Base-by-base conservation (phyloP, 2,329 filamentous ascomycete species). In the Dactylonectria macrodidyma region DNA sequence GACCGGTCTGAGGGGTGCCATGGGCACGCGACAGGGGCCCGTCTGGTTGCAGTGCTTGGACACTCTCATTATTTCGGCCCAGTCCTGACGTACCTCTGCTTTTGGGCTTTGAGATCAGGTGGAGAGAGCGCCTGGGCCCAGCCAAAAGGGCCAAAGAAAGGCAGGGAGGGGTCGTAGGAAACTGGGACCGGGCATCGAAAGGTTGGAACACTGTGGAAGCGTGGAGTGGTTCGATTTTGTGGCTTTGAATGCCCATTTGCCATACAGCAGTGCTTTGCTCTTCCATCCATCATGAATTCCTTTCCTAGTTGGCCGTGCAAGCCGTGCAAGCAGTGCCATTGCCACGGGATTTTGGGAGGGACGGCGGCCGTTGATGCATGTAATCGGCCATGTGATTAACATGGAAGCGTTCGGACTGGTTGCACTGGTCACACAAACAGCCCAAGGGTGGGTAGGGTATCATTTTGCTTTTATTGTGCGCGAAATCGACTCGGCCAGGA, bases 1-100 rank as follows among this genome's bases (percentile, higher is more conserved):
- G 70, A 78, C 78, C 80, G 79, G 79, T 81, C 78, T 81, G 80
- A 82, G 80, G 80, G 80, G 80, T 81, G 81, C 77, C 73, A 74
- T 74, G 73, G 72, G 67, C 68, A 19, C 19, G 69, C 70, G 71
- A 75, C 76, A 78, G 74, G 76, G 78, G 72, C 60, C 50, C 57
- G 59, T 72, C 65, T 71, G 61, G 67, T 73, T 69, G 74, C 66
- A 66, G 71, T 73, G 70, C 72, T 71, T 4, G 26, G 64, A 59
- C 68, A 65, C 61, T 70, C 55, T 66, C 57, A 68, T 70, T 68
- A 70, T 73, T 72, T 71, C 73, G 67, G 70, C 69, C 70, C 73
- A 68, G 63, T 74, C 58, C 33, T 8, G 51, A 14, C 33, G 33
- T 54, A 38, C 51, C 51, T 54, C 33, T 74, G 72, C 73, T 73